Base-by-base conservation (phyloP, 2,329 filamentous ascomycete species). In the Talaromyces rugulosus region DNA sequence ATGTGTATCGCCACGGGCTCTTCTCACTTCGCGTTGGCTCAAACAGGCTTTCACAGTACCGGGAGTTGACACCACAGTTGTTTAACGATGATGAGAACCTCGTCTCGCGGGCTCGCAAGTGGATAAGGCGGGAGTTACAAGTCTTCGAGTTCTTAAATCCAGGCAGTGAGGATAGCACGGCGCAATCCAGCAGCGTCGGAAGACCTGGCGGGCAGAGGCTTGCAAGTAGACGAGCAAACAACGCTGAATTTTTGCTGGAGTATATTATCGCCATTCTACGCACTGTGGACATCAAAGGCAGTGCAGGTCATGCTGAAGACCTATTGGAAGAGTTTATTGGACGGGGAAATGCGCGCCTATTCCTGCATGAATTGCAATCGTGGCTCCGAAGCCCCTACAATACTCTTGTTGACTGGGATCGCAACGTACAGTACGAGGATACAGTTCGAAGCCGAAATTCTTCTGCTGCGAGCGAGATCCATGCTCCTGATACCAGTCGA, bases 191-290 rank as follows among this genome's bases (percentile, higher is more conserved):
- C 28, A 28, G 58, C n/a, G 50, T 59, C 40, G 56, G 69, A 60
- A 67, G 71, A 40, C 63, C 73, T 7, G 74, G 74, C 1, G 66
- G 66, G 11, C 72, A 73, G 59, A 67, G 74, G 57, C 67, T 77
- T 34, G 70, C 71, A 62, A 73, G 71, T 56, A 78, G 83, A 42
- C 77, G 85, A 47, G 83, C 83, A 5, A 88, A 85, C 66, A 94
- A 93, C 69, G 85, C 89, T 7, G 92, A 96, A 70, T 96, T 93
- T 65, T 75, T 97, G 11, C 82, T 97, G 9, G 91, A 96, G 70
- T 96, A 96, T 72, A 86, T 96, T 59, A 77, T 97, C 47, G 89
- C 89, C 9, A 89, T 97, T 27, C 77, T 97, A 62, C 93, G 91
- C 72, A 91, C 87, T 0, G 86, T 95, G 16, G 92, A 96, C 70